Evolutionary conservation across 108 stramenopile species (phyloP), one percentile per base, ranked within the genome.

Genomic region (Nannochloropsis gaditana): DNA sequence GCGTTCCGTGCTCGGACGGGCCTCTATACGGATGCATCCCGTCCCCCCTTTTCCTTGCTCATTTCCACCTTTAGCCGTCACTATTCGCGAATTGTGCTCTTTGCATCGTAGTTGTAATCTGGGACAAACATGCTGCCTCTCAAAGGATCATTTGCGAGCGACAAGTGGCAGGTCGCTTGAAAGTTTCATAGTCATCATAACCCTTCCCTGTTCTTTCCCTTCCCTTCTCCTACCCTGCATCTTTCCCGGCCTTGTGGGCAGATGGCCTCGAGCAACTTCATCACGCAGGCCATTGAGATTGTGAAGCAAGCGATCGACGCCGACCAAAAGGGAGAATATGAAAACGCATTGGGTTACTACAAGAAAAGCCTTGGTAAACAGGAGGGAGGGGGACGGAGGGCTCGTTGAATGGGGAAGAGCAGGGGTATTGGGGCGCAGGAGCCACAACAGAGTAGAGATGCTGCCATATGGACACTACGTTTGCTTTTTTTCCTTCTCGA

Each of bases 301-400:
- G 90, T 91, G n/a, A 89, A 85, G 50, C 86, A 91, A 42, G 91
- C 91, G 43, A 88, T 91, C 85, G 89, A 87, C n/a, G 96, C 96
- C 79, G 98, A 97, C 93, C 94, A 95, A 83, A 92, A 90, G 11
- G 92, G 93, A 21, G 95, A 98, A 79, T 96, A 95, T 83, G 94
- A 94, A 84, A 85, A 91, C 44, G 97, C 97, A 43, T 91, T 98
- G 44, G 85, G 83, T 21, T 90, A 96, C 42, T 98, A 98, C 91
- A 93, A 94, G 79, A 93, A 93, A 83, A 73, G 94, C 95, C 21
- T 89, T 95, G 11, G 92, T 88, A 73, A 73, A n/a, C 19, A 73
- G n/a, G 59, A 5, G 59, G n/a, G 59, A n/a, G 59, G 59, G n/a
- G 11, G 59, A 4, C 59, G n/a, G 59, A n/a, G 59, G n/a, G 9